phyloP scores from a whole-genome alignment of 306 rosid species.

The Quercus alba region DNA sequence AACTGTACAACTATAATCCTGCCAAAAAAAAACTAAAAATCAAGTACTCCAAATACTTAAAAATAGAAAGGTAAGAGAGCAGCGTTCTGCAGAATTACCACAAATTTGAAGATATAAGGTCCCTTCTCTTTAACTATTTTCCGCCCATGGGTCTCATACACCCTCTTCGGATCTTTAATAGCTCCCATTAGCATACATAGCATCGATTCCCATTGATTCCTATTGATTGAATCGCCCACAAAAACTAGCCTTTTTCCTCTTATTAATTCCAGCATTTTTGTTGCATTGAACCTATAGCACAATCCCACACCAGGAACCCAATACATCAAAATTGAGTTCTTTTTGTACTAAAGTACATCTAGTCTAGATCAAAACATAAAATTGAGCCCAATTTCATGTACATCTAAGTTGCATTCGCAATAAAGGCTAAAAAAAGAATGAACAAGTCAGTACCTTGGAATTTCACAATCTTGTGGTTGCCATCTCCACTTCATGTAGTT shows the following conservation, averaged over 20 bases:
- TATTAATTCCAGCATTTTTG: conserved; percentile 77
- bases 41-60: conserved; percentile 2
- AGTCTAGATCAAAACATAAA: not conserved
- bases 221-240: conserved; percentile 91
- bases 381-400: not conserved
- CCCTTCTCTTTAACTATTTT: conserved; percentile 80
- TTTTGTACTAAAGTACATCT: not conserved
- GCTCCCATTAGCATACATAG: conserved; percentile 74
- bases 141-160: conserved; percentile 72
- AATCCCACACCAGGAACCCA: conserved; percentile 15
- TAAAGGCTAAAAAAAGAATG: conserved; percentile 5
- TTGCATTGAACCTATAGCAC: conserved; percentile 74
- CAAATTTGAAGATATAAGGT: conserved; percentile 75
- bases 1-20: conserved; percentile 91
- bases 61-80: not conserved
- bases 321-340: conserved; percentile 11
- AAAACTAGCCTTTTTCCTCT: conserved; percentile 92
- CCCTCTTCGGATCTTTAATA: conserved; percentile 69
- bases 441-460: conserved; percentile 48
- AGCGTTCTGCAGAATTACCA: conserved; percentile 51
- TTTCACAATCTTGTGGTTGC: conserved; percentile 69
- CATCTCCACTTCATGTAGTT: conserved; percentile 77
- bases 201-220: conserved; percentile 98
- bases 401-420: not conserved
- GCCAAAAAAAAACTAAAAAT: conserved; percentile 8